These are phyloP conservation scores for Hymenoscyphus scutula DNA, from an alignment of 2,329 filamentous ascomycete species.

Conservation along the genomic window DNA sequence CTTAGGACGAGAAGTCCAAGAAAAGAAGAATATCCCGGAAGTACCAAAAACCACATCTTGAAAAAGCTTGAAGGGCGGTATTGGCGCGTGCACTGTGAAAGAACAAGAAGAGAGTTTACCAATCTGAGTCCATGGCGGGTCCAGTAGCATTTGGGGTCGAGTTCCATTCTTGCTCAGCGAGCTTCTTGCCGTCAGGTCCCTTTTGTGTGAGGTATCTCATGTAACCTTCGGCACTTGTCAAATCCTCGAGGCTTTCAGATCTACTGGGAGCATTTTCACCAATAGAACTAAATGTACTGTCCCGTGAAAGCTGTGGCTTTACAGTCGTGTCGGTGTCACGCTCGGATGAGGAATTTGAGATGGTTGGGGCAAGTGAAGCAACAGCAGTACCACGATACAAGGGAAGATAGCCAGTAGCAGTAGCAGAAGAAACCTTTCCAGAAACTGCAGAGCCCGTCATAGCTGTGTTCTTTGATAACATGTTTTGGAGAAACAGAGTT, in stretches of 20 bases:
- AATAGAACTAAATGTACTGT: constrained; percentile 12
- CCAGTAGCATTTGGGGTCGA: constrained; percentile 22
- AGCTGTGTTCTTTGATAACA: constrained; percentile 30
- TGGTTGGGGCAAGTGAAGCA: constrained; percentile 34
- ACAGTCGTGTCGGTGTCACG: constrained; percentile 15
- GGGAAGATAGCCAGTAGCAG: constrained; percentile 36
- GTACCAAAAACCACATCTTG: neutral
- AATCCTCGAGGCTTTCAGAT: constrained; percentile 10
- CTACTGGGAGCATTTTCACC: constrained; percentile 25
- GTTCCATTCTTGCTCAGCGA: constrained; percentile 22
- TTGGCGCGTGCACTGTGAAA: no score
- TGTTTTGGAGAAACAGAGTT: constrained; percentile 35
- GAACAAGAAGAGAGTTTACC: constrained; percentile 13
- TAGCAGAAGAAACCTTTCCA: constrained; percentile 34
- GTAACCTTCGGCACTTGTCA: constrained; percentile 26
- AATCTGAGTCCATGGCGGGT: constrained; percentile 21
- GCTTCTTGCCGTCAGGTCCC: constrained; percentile 24
- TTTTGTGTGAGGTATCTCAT: constrained; percentile 29
- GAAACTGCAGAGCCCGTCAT: constrained; percentile 31
- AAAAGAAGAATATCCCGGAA: neutral
- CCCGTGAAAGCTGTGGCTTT: constrained; percentile 15
- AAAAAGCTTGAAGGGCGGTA: neutral
- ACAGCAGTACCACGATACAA: constrained; percentile 35
- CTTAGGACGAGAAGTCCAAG: neutral
- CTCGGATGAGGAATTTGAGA: constrained; percentile 17